A percentile compares a stretch with the other conserved stretches of the same genome.
phyloP scores from a whole-genome alignment of 768 basidiomycete species.

The Phallus indusiatus region DNA sequence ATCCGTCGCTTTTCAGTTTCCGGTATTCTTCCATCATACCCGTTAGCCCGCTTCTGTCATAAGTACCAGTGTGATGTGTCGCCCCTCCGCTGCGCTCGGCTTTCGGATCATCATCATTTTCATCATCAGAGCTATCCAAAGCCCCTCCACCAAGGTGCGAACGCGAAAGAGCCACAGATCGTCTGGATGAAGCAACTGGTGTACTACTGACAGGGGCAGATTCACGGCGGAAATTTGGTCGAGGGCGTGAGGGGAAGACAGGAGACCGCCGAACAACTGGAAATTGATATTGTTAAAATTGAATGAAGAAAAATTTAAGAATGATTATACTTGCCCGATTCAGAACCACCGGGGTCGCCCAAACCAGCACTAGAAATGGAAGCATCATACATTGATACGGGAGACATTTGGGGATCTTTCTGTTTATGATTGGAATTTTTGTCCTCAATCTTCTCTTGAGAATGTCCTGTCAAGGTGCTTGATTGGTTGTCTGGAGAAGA shows the following conservation, averaged over 20 bases:
- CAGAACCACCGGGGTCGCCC: neutral
- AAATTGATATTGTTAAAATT: neutral
- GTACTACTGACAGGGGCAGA: neutral
- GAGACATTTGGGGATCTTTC: neutral
- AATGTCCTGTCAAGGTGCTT: neutral
- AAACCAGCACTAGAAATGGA: neutral
- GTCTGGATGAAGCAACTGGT: neutral
- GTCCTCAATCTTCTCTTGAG: neutral
- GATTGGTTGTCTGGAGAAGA: neutral
- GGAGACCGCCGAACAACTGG: neutral
- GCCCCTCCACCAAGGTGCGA: constrained; percentile 66
- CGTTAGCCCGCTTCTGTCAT: neutral
- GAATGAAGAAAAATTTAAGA: neutral
- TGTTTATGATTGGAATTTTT: neutral
- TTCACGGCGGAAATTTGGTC: neutral
- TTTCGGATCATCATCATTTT: neutral
- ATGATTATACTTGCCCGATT: neutral
- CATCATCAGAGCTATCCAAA: constrained; percentile 58
- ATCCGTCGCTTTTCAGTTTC: neutral
- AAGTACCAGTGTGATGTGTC: neutral
- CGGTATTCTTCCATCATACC: neutral
- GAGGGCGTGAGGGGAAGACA: neutral
- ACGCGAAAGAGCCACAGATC: neutral
- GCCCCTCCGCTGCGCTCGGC: neutral
- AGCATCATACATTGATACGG: neutral